Base-by-base conservation (phyloP, 371 early-diverging fungal genomes). In the Mycotypha africana region DNA sequence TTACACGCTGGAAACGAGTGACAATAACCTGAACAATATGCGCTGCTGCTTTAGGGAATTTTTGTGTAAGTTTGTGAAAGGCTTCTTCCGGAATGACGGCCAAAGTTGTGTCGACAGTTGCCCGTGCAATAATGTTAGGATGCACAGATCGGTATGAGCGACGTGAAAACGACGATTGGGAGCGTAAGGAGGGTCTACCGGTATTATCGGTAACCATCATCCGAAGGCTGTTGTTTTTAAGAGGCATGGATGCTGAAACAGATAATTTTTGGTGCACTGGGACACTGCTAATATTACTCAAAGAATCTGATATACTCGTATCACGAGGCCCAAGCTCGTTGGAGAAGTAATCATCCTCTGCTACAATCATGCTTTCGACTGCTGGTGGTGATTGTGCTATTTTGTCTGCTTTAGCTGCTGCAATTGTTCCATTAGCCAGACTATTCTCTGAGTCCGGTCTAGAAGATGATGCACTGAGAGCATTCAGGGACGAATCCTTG, bases 1-100 rank as follows among this genome's bases (percentile, higher is more conserved):
- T 96, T 28, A 96, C 97, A 2, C 98, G 80, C 60, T 95, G 94
- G 60, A 97, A 92, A 17, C 97, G 81, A 2, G 96, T 92, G 43
- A 98, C 60, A 43, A 98, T 94, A 30, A 97, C 95, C 55, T 93
- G 95, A 2, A 91, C 86, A 38, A 98, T 94, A 52, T 96, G 95
- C 16, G 95, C 93, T 1, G 91, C 93, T 0, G 98, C 89, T 51
- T 84, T 85, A 8, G 98, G 97, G 62, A 91, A 94, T 53, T 92
- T 92, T 56, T 85, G 84, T 1, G 88, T 84, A 26, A 97, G 65
- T 26, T 86, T 78, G 43, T 83, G 84, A 54, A 98, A 98, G 0
- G 97, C 95, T 49, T 88, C 86, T 32, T 86, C 93, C 3, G 98
- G 98, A 39, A 98, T 92, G 21, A 96, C 91, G 14, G 92, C 92